These are phyloP conservation scores for Xylariaceae sp. DNA, from an alignment of 2,329 filamentous ascomycete genomes.

Conservation along the genomic window DNA sequence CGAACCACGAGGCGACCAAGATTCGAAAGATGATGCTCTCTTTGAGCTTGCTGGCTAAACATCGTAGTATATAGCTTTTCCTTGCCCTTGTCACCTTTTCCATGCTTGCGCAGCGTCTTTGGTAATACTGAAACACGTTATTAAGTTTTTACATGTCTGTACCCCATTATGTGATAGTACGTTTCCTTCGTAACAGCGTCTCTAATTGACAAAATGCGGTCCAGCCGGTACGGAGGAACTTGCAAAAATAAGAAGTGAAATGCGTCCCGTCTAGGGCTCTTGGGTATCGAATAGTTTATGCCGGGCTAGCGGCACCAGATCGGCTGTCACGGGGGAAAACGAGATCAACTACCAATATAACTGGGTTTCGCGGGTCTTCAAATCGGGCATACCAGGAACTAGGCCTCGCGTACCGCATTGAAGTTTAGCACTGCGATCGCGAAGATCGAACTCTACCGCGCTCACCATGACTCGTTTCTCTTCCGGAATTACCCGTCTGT, in stretches of 20 bases:
- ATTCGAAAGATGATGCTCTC: too few species aligned
- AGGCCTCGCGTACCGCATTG: constrained; percentile 51
- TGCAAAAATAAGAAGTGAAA: constrained; percentile 7
- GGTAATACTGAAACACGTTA: neutral
- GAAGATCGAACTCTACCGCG: constrained; percentile 53
- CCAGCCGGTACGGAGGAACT: constrained; percentile 11
- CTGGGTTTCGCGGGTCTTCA: constrained; percentile 40
- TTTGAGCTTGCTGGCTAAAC: too few species aligned
- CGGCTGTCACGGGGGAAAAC: neutral
- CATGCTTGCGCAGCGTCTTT: neutral
- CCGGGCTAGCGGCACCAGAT: neutral
- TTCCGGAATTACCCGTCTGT: constrained; percentile 38
- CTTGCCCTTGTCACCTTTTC: neutral
- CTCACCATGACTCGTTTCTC: constrained; percentile 53
- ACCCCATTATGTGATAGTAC: constrained; percentile 1
- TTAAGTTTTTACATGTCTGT: neutral
- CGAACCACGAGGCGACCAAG: too few species aligned
- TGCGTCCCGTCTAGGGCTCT: constrained; percentile 15
- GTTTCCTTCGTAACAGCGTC: constrained; percentile 4
- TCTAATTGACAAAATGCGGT: constrained; percentile 9
- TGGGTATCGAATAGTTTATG: neutral
- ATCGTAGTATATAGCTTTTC: too few species aligned
- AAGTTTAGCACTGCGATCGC: constrained; percentile 44
- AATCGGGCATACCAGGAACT: constrained; percentile 41
- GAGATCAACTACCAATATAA: constrained; percentile 40